Base-by-base conservation (phyloP, 1,284 basidiomycete genomes). In the Irpex rosettiformis region DNA sequence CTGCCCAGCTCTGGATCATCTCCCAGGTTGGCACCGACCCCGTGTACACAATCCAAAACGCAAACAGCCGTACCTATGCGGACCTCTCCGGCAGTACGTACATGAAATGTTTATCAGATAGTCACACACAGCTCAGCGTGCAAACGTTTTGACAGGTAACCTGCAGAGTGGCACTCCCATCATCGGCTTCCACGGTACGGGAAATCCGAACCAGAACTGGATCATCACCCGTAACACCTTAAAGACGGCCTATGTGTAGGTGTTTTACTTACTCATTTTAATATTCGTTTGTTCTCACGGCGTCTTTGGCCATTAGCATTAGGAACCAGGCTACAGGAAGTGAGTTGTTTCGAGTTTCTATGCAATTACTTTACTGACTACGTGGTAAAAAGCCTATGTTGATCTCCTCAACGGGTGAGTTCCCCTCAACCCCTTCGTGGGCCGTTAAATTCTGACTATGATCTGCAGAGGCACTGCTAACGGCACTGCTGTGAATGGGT, bases 1-100 rank as follows among this genome's bases (percentile, higher is more conserved):
- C 52, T 7, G 28, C 52, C 11, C 52, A 54, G 30, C 52, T 54
- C 29, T 54, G 52, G 52, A 40, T 54, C 4, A 25, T 54, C 16
- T 33, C 22, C 52, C 28, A 33, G 33, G 30, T 37, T 37, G 16
- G 16, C 33, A 37, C 11, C 33, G 33, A 37, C n/a, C n/a, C n/a
- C 33, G 33, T 37, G 11, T 37, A 37, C 33, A 11, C 16, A 8
- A 37, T 37, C 16, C 33, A 37, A 37, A 37, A 37, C 16, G 10
- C 16, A 37, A 37, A 37, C 33, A 37, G 33, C 33, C 33, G 33
- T 16, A 37, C 33, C 10, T 37, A 37, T 16, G 10, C 16, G 33
- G 16, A 8, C 4, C 2, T 37, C 33, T 11, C 10, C 10, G 33
- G 33, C 33, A 16, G 33, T 37, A 37, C 33, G 33, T 37, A 40